These are phyloP conservation scores for Amphichorda felina DNA, from an alignment of 2,329 filamentous ascomycete species.

Conservation along the genomic window DNA sequence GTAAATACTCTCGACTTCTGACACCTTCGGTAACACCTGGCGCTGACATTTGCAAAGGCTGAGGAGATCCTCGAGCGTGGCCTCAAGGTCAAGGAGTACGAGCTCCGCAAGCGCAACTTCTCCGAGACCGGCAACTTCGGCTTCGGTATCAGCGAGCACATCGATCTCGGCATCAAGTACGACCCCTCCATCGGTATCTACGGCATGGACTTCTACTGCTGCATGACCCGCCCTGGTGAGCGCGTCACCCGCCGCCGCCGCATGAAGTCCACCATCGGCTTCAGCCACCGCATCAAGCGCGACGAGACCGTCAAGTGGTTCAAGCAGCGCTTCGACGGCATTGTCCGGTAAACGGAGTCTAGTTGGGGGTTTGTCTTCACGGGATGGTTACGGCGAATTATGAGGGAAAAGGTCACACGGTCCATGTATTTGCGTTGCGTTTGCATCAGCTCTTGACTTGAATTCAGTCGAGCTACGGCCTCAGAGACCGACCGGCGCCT, in stretches of 20 bases:
- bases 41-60: constrained; percentile 39
- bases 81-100: constrained; percentile 99
- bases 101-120: constrained; percentile 99
- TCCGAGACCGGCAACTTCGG: constrained; percentile 99
- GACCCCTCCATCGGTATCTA: constrained; percentile 97
- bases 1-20: constrained; percentile 13
- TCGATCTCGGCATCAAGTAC: constrained; percentile 99
- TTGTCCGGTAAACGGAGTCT: constrained; percentile 69
- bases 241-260: constrained; percentile 93
- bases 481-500: constrained; percentile 60
- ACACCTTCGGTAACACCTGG: not conserved
- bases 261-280: constrained; percentile 74
- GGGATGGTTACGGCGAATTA: constrained; percentile 28
- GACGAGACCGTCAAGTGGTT: constrained; percentile 97
- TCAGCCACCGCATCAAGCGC: constrained; percentile 87
- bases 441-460: constrained; percentile 39
- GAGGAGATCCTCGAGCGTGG: constrained; percentile 99
- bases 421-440: constrained; percentile 24
- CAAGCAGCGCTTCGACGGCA: constrained; percentile 85
- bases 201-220: constrained; percentile 99
- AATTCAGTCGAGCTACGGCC: constrained; percentile 50
- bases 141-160: constrained; percentile 99
- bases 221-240: constrained; percentile 99
- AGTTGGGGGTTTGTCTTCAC: constrained; percentile 19
- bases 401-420: constrained; percentile 16